Percentiles rank a stretch among this genome's conserved stretches.
Conservation (phyloP, 1,284 basidiomycete genomes). For the Sporisorium sorghi region DNA sequence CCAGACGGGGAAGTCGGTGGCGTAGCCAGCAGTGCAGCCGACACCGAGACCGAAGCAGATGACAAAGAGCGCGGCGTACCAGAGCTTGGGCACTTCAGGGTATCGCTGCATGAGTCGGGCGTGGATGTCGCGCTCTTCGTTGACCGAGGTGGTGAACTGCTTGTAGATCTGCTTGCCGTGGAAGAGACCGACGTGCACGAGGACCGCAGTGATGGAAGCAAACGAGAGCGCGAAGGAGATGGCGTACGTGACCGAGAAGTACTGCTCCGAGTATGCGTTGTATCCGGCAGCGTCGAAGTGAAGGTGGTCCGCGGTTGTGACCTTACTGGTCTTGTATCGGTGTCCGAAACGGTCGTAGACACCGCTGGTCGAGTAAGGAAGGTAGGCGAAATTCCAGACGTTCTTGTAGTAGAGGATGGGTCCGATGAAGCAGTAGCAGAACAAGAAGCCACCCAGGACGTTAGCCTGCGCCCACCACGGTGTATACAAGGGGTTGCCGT, state of each 20-base stretch:
- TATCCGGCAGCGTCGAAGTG: slow-evolving; percentile 50
- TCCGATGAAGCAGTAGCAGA: slow-evolving; percentile 58
- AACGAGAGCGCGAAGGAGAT: slow-evolving; percentile 75
- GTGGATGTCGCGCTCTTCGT: slow-evolving; percentile 84
- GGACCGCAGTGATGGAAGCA: slow-evolving; percentile 78
- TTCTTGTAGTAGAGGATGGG: slow-evolving; percentile 65
- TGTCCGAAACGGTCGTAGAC: slow-evolving; percentile 60
- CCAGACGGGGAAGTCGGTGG: slow-evolving; percentile 82
- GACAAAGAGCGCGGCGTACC: slow-evolving; percentile 74
- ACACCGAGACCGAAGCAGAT: slow-evolving; percentile 76
- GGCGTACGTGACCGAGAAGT: slow-evolving; percentile 78
- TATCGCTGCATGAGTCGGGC: slow-evolving; percentile 84
- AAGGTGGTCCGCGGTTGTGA: slow-evolving; percentile 39
- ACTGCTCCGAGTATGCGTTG: slow-evolving; percentile 61
- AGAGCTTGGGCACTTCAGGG: slow-evolving; percentile 77
- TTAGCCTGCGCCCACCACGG: slow-evolving; percentile 61
- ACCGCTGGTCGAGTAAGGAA: slow-evolving; percentile 55
- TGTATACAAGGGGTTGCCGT: slow-evolving; percentile 53
- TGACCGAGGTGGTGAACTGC: slow-evolving; percentile 60
- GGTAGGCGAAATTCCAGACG: slow-evolving; percentile 54
- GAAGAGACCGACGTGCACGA: slow-evolving; percentile 75
- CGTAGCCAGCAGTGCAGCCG: slow-evolving; percentile 78
- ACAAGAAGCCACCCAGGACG: slow-evolving; percentile 49
- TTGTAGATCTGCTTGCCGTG: slow-evolving; percentile 57
- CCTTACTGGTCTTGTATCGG: slow-evolving; percentile 43